phyloP scores from a whole-genome alignment of 2,329 filamentous ascomycete genomes.

The Amesomyces nigricolor region DNA sequence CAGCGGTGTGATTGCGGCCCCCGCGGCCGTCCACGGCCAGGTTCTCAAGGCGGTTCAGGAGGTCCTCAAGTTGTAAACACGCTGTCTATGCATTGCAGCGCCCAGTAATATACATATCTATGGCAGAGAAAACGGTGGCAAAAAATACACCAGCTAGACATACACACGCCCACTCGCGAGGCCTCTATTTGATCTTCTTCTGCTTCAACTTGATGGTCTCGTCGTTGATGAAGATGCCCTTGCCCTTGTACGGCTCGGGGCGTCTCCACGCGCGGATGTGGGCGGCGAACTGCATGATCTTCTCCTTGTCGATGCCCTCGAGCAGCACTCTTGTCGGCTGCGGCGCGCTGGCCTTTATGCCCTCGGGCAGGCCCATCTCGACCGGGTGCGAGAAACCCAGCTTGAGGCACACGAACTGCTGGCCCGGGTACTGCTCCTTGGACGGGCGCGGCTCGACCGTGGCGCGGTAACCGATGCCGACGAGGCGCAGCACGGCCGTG shows the following conservation, averaged over 20 bases:
- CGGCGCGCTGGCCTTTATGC: slow-evolving; percentile 80
- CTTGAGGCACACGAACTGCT: slow-evolving; percentile 88
- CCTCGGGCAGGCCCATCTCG: slow-evolving; percentile 75
- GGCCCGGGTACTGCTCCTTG: slow-evolving; percentile 70
- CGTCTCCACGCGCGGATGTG: slow-evolving; percentile 80
- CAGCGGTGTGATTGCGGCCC: slow-evolving; percentile 89
- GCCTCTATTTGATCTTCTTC: slow-evolving; percentile 83
- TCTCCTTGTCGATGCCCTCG: slow-evolving; percentile 80
- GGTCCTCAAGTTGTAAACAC: slow-evolving; percentile 53
- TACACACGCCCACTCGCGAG: slow-evolving; percentile 13
- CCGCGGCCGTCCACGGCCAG: slow-evolving; percentile 64
- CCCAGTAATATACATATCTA: slow-evolving; percentile 25
- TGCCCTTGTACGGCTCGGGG: slow-evolving; percentile 98
- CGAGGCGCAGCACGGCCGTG: slow-evolving; percentile 83
- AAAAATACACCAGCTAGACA: slow-evolving; percentile 18
- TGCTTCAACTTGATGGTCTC: slow-evolving; percentile 98
- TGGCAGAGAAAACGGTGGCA: slow-evolving; percentile 20
- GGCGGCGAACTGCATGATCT: slow-evolving; percentile 86
- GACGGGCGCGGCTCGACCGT: slow-evolving; percentile 71
- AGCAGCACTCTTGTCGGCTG: slow-evolving; percentile 87
- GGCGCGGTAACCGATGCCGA: slow-evolving; percentile 93
- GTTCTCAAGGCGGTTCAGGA: slow-evolving; percentile 79
- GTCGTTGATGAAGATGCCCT: slow-evolving; percentile 96
- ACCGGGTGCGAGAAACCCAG: slow-evolving; percentile 96
- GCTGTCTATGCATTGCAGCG: background rate